Percentiles rank a stretch among this genome's conserved stretches.
These are phyloP conservation scores for Coniochaeta sp. DNA, from an alignment of 2,329 filamentous ascomycete species.

Conservation along the genomic window DNA sequence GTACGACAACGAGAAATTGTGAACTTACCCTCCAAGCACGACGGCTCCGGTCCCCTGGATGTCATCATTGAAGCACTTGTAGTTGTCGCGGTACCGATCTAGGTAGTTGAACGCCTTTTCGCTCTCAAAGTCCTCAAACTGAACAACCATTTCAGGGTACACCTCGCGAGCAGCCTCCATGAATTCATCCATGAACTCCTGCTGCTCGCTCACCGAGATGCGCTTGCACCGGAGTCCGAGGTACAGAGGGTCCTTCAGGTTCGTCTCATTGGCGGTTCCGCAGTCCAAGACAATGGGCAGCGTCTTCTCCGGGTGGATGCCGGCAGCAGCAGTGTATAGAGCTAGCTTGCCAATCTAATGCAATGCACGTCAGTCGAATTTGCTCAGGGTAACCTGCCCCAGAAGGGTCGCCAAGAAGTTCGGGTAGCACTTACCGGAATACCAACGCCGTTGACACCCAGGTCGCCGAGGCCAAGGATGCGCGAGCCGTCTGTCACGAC, in stretches of 20 bases:
- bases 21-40: conserved; percentile 68
- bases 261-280: conserved; percentile 59
- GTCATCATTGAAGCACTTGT: conserved; percentile 98
- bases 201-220: conserved; percentile 68
- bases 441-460: conserved; percentile 95
- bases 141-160: conserved; percentile 63
- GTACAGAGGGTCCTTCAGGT: conserved; percentile 69
- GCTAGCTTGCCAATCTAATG: conserved; percentile 79
- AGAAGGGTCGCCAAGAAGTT: neutral
- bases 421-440: conserved; percentile 63
- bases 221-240: conserved; percentile 83
- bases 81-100: conserved; percentile 77
- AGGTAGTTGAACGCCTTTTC: conserved; percentile 85
- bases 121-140: conserved; percentile 98
- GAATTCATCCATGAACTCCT: conserved; percentile 93
- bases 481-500: conserved; percentile 95
- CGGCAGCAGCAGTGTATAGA: conserved; percentile 90
- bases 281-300: conserved; percentile 63
- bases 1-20: neutral
- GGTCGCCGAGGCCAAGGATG: conserved; percentile 85
- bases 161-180: conserved; percentile 83
- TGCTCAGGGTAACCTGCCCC: conserved; percentile 5
- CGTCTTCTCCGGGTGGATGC: conserved; percentile 84
- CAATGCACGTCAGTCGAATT: conserved; percentile 20
- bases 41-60: conserved; percentile 97